Evolutionary conservation across 2,329 filamentous ascomycete genomes (phyloP).

Genomic region (Pseudophaeomoniella oleicola): DNA sequence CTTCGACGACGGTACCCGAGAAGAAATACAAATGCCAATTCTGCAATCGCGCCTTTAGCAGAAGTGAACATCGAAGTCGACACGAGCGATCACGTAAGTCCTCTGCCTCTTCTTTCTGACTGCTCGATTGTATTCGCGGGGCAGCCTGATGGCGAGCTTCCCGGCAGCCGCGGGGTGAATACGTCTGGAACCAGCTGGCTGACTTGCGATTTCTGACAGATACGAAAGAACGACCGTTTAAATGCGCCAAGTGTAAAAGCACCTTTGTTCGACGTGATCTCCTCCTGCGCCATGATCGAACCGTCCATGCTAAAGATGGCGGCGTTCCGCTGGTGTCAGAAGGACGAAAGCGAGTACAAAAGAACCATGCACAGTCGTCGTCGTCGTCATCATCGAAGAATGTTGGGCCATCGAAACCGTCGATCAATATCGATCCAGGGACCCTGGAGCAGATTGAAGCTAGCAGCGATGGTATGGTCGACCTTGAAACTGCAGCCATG

Average conservation of each 20-base stretch:
- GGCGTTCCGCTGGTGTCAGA: slow-evolving; percentile 19
- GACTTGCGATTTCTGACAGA: slow-evolving; percentile 39
- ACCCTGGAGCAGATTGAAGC: slow-evolving; percentile 87
- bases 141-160: neutral
- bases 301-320: slow-evolving; percentile 95
- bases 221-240: slow-evolving; percentile 97
- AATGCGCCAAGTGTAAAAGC: slow-evolving; percentile 94
- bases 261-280: slow-evolving; percentile 97
- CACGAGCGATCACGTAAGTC: slow-evolving; percentile 96
- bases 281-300: slow-evolving; percentile 90
- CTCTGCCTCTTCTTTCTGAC: slow-evolving; percentile 1
- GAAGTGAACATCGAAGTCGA: slow-evolving; percentile 90
- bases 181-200: slow-evolving; percentile 6
- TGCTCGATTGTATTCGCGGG: slow-evolving; percentile 1
- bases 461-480: slow-evolving; percentile 78
- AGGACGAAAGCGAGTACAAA: slow-evolving; percentile 42
- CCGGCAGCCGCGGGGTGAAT: too few relatives aligned
- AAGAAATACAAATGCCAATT: slow-evolving; percentile 99
- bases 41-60: slow-evolving; percentile 91
- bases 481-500: slow-evolving; percentile 95
- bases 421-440: slow-evolving; percentile 68
- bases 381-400: slow-evolving; percentile 7
- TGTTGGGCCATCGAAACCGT: slow-evolving; percentile 56
- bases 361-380: slow-evolving; percentile 33
- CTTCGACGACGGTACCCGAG: slow-evolving; percentile 63